Percentiles rank a stretch among this genome's conserved stretches.
Evolutionary conservation across 371 early-diverging fungal species (phyloP).

Genomic region (Mortierella sp.): DNA sequence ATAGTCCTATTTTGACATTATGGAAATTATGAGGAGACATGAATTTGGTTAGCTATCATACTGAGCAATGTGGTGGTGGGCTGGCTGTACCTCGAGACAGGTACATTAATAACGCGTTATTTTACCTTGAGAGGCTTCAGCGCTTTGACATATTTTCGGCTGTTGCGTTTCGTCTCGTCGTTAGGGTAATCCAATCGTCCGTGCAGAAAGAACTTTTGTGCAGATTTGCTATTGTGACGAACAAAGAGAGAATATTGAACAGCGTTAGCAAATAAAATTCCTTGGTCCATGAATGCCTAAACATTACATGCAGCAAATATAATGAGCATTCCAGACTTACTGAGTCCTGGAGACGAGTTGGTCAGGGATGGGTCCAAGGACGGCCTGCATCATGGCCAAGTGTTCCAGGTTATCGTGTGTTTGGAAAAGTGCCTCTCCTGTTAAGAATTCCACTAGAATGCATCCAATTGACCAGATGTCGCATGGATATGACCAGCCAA

Average conservation of each 20-base stretch:
- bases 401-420: conserved; percentile 90
- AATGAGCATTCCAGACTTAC: conserved; percentile 35
- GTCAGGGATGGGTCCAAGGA: conserved; percentile 70
- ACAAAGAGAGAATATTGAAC: not conserved
- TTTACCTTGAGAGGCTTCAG: conserved; percentile 72
- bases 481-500: conserved; percentile 97
- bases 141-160: conserved; percentile 78
- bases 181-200: conserved; percentile 78
- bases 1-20: conserved; percentile 19
- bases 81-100: too few species aligned
- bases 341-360: conserved; percentile 59
- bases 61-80: too few species aligned
- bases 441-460: conserved; percentile 94
- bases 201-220: conserved; percentile 72
- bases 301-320: not conserved
- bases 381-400: conserved; percentile 81
- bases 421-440: conserved; percentile 96
- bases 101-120: not conserved
- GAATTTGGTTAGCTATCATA: not conserved
- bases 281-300: not conserved
- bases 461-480: conserved; percentile 99
- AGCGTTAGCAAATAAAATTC: not conserved
- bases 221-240: conserved; percentile 56
- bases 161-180: conserved; percentile 71
- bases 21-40: conserved; percentile 1